Conservation (phyloP, 805 yeast species). For the Maudiozyma pseudohumilis region DNA sequence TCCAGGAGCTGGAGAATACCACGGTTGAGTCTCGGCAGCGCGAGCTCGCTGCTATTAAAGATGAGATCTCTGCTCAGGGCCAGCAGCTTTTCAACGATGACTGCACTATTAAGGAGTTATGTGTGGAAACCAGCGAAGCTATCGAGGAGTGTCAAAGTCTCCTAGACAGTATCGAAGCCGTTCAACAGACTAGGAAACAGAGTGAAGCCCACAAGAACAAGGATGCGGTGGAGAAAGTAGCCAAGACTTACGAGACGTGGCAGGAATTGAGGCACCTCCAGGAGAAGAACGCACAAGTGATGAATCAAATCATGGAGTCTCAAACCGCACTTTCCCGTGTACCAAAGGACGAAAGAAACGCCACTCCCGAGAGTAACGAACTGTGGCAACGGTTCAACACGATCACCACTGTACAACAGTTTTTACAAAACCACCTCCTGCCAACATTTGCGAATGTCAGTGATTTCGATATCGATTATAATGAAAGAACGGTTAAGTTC, state of each 20-base stretch:
- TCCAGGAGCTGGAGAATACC: constrained; percentile 14
- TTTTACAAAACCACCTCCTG: not conserved
- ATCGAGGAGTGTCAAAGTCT: constrained; percentile 21
- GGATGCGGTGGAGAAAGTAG: constrained; percentile 2
- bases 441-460: not conserved
- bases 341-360: too few relatives aligned
- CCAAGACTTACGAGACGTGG: constrained; percentile 8
- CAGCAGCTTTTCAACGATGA: constrained; percentile 14
- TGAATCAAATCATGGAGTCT: constrained; percentile 2
- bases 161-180: constrained; percentile 12
- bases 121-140: constrained; percentile 15
- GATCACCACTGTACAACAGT: not conserved
- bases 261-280: constrained; percentile 5
- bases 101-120: constrained; percentile 14
- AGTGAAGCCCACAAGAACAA: constrained; percentile 5
- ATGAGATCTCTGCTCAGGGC: constrained; percentile 10
- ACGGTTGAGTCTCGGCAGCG: constrained; percentile 10
- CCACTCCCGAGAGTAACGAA: too few relatives aligned
- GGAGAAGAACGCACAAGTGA: constrained; percentile 3
- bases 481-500: constrained; percentile 2
- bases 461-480: constrained; percentile 1
- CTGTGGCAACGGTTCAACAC: not conserved
- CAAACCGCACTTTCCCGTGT: too few relatives aligned
- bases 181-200: constrained; percentile 9
- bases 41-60: constrained; percentile 16